phyloP scores from a whole-genome alignment of 352 stramenopile species.

The Phytopythium litorale region DNA sequence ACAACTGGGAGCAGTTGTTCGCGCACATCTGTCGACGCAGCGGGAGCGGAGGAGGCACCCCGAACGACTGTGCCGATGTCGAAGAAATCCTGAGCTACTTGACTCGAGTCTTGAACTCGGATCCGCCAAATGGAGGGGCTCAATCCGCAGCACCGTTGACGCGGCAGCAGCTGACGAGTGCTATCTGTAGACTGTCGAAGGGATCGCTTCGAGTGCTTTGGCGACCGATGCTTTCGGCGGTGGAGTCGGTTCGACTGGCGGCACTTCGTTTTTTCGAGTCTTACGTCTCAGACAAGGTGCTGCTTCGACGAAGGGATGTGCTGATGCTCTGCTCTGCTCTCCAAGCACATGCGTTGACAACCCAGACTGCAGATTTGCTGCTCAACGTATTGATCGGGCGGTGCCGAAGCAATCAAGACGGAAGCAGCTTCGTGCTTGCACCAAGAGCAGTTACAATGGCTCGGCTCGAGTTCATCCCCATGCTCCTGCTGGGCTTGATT shows the following conservation, averaged over 20 bases:
- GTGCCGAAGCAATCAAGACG: conserved; percentile 8
- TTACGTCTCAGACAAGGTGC: conserved; percentile 63
- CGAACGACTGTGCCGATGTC: conserved; percentile 37
- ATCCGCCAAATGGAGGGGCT: conserved; percentile 17
- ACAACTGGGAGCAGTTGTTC: conserved; percentile 70
- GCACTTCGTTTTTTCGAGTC: conserved; percentile 64
- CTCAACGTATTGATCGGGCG: conserved; percentile 63
- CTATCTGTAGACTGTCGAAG: conserved; percentile 52
- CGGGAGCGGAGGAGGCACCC: conserved; percentile 15
- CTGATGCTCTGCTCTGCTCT: conserved; percentile 56
- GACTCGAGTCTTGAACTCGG: conserved; percentile 33
- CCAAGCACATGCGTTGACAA: conserved; percentile 48
- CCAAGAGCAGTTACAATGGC: neutral
- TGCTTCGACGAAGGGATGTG: conserved; percentile 53
- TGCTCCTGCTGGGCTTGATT: conserved; percentile 48
- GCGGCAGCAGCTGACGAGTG: conserved; percentile 28
- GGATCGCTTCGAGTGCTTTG: conserved; percentile 62
- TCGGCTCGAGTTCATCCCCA: conserved; percentile 50
- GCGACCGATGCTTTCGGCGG: conserved; percentile 45
- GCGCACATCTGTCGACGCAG: conserved; percentile 53
- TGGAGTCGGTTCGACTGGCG: conserved; percentile 50
- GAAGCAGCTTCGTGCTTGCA: neutral
- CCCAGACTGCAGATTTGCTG: conserved; percentile 40
- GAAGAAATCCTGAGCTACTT: conserved; percentile 67
- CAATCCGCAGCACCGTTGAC: conserved; percentile 13